Base-by-base conservation (phyloP, 108 stramenopile genomes). In the Epithemia pelagica region DNA sequence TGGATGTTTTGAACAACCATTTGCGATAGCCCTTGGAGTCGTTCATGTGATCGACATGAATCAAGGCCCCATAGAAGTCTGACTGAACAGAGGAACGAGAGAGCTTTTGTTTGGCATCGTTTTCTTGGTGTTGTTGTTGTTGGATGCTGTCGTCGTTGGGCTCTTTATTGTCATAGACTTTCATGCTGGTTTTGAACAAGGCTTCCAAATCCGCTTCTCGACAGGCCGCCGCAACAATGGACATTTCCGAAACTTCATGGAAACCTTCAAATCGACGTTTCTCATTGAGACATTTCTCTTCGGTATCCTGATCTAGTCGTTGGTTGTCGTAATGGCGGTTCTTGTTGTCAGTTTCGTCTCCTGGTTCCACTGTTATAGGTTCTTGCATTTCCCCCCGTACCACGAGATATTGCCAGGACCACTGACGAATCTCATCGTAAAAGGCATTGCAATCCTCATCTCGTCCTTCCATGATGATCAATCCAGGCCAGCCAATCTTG, bases 401-500 rank as follows among this genome's bases (percentile, higher is more conserved):
- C 31, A 82, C 86, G 2, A 92, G 62, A 69, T 88, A 82, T 68
- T 92, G 78, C 91, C 91, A 92, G 51, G 72, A 29, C 87, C 79
- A 77, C 1, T 68, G 64, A 55, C 79, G 74, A 28, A 92, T 92
- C 46, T 77, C 75, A 37, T 89, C 88, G 27, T 78, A 81, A 64
- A 85, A 88, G 5, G 29, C 21, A 18, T 70, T 54, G 64, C 88
- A 89, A 62, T 84, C 72, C 20, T 72, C 65, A 69, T 89, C 84
- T 0, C 29, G 26, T 1, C 91, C 91, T 71, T 92, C 91, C 24
- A 92, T 76, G 20, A 92, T 54, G 25, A 92, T 78, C 5, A 89
- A 32, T 18, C 91, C 91, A 2, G 91, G 87, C 89, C 92, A 93
- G 5, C 91, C 91, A 72, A 85, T 80, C 64, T 92, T 92, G 27